These are phyloP conservation scores for Alnus rubra DNA, from an alignment of 306 rosid genomes.

Conservation along the genomic window DNA sequence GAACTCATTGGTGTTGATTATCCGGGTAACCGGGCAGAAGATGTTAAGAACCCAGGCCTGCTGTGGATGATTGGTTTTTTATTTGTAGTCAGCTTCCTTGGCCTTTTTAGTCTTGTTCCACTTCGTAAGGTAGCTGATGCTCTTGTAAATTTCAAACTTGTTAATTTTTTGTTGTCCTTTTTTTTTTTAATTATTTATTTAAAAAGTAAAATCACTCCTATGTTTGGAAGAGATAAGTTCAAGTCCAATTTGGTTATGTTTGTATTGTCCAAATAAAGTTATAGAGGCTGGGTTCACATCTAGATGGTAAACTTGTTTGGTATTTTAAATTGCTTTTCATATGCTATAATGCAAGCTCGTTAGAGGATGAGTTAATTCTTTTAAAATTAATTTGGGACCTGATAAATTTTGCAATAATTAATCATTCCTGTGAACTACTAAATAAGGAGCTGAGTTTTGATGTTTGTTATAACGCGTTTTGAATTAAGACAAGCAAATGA, in stretches of 20 bases:
- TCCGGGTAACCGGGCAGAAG: constrained; percentile 90
- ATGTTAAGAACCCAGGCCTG: constrained; percentile 80
- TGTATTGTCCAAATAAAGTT: not conserved
- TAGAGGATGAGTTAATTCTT: not conserved
- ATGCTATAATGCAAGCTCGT: constrained; percentile 8
- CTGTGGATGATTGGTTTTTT: constrained; percentile 91
- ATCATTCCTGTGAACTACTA: no score
- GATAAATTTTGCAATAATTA: no score
- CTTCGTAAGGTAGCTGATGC: constrained; percentile 74
- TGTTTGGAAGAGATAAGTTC: not conserved
- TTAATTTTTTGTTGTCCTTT: not conserved
- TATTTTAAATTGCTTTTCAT: not conserved
- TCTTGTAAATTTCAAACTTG: constrained; percentile 11
- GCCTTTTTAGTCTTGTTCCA: constrained; percentile 88
- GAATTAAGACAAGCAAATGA: no score
- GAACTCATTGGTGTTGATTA: constrained; percentile 81
- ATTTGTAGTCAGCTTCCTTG: constrained; percentile 88
- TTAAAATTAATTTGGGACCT: not conserved
- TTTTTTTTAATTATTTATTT: not conserved
- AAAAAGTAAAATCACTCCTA: not conserved
- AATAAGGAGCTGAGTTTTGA: no score
- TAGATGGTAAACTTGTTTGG: not conserved
- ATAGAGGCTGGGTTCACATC: not conserved
- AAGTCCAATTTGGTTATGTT: constrained; percentile 3
- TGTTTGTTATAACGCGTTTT: no score